A percentile compares a stretch with the other conserved stretches of the same genome.
Conservation (phyloP, 1,284 basidiomycete genomes). For the Thelephora terrestris region DNA sequence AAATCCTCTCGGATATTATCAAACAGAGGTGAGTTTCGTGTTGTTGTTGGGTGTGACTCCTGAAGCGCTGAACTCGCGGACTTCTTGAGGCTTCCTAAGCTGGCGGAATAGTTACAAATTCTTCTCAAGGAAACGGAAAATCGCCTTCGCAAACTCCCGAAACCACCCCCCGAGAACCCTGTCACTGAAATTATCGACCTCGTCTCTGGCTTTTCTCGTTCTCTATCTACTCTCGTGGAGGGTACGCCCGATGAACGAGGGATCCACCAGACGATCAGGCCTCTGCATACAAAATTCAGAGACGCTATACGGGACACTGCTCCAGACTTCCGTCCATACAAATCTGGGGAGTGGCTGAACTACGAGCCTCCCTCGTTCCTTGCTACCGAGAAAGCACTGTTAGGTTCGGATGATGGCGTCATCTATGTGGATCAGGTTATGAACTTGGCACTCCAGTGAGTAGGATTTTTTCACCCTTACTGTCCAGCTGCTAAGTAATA, state of each 20-base stretch:
- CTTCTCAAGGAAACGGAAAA: slow-evolving; percentile 30
- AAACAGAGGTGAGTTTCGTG: slow-evolving; percentile 14
- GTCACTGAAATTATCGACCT: slow-evolving; percentile 37
- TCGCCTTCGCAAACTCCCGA: too few relatives aligned
- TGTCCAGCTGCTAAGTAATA: background rate
- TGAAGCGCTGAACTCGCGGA: background rate
- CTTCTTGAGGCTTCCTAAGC: slow-evolving; percentile 41
- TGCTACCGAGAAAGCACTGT: slow-evolving; percentile 8
- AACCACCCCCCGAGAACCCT: slow-evolving; percentile 39
- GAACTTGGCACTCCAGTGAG: slow-evolving; percentile 34
- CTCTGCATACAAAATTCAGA: slow-evolving; percentile 35
- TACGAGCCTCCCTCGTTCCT: slow-evolving; percentile 23
- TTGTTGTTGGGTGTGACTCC: background rate
- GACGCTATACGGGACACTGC: slow-evolving; percentile 35
- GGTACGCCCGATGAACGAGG: slow-evolving; percentile 38
- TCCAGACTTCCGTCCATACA: slow-evolving; percentile 30
- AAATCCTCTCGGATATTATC: slow-evolving; percentile 25
- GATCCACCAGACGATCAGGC: slow-evolving; percentile 41
- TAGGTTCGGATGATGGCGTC: background rate
- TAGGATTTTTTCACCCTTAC: background rate
- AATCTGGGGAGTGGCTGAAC: background rate
- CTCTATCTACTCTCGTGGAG: slow-evolving; percentile 33
- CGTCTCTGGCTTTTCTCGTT: slow-evolving; percentile 32
- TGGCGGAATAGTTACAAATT: slow-evolving; percentile 36
- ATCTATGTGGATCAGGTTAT: slow-evolving; percentile 48